phyloP scores from a whole-genome alignment of 2,329 filamentous ascomycete species.

The Microcyclosporella mali region DNA sequence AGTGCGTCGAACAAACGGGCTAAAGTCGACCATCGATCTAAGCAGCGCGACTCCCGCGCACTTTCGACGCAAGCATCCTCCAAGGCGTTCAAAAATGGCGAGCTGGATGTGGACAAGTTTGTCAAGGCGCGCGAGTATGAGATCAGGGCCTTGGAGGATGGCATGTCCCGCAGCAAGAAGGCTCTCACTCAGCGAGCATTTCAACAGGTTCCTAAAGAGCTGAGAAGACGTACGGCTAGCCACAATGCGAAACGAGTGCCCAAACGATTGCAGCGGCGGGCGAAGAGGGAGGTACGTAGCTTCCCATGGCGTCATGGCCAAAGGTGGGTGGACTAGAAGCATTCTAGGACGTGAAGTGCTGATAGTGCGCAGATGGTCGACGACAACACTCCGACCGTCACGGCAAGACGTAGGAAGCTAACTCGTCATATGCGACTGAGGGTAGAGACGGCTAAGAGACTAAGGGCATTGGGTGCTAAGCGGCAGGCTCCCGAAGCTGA shows the following conservation, averaged over 20 bases:
- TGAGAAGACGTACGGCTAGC: slow-evolving; percentile 83
- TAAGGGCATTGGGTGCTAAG: slow-evolving; percentile 56
- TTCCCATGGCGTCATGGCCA: slow-evolving; percentile 4
- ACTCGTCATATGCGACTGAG: slow-evolving; percentile 52
- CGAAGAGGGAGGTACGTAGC: slow-evolving; percentile 49
- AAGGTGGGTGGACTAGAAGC: slow-evolving; percentile 14
- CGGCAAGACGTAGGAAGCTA: slow-evolving; percentile 57
- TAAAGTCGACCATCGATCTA: slow-evolving; percentile 20
- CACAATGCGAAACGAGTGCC: slow-evolving; percentile 92
- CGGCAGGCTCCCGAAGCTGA: slow-evolving; percentile 15
- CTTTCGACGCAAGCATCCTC: slow-evolving; percentile 43
- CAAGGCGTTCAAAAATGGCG: slow-evolving; percentile 60
- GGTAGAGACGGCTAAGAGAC: slow-evolving; percentile 66
- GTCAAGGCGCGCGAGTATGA: slow-evolving; percentile 82
- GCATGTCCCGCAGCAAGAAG: slow-evolving; percentile 68
- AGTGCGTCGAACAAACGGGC: slow-evolving; percentile 13
- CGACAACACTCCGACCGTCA: slow-evolving; percentile 83
- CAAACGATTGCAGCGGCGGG: slow-evolving; percentile 63
- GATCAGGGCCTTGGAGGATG: slow-evolving; percentile 75
- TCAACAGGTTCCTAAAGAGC: slow-evolving; percentile 76
- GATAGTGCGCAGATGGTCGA: slow-evolving; percentile 62
- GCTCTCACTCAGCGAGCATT: slow-evolving; percentile 67
- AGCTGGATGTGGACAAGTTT: slow-evolving; percentile 79
- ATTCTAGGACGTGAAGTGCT: slow-evolving; percentile 8
- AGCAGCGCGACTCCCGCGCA: slow-evolving; percentile 38